phyloP scores from a whole-genome alignment of 2,329 filamentous ascomycete genomes.

The Claviceps cyperi region DNA sequence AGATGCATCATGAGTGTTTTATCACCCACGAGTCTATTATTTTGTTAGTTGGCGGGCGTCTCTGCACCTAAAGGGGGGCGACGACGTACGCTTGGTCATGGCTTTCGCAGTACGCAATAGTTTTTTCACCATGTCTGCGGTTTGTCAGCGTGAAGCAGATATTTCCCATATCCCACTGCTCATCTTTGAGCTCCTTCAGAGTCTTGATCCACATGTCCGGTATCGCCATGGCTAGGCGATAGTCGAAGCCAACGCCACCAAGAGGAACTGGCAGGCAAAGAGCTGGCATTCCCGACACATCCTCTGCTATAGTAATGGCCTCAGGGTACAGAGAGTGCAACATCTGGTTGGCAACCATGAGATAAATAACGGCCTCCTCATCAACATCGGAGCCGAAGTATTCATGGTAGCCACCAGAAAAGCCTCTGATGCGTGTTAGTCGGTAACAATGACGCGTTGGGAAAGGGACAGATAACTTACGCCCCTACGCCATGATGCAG shows the following conservation, averaged over 20 bases:
- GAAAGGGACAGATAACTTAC: slow-evolving; percentile 34
- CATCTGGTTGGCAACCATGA: slow-evolving; percentile 95
- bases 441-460: background rate
- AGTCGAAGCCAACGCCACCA: slow-evolving; percentile 92
- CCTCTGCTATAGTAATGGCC: slow-evolving; percentile 84
- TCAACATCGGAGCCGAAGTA: slow-evolving; percentile 87
- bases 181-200: slow-evolving; percentile 81
- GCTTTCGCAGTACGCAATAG: slow-evolving; percentile 92
- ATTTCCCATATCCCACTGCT: slow-evolving; percentile 79
- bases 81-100: slow-evolving; percentile 85
- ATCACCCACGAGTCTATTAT: slow-evolving; percentile 71
- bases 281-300: slow-evolving; percentile 98
- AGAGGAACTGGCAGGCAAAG: slow-evolving; percentile 73
- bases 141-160: slow-evolving; percentile 85
- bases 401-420: slow-evolving; percentile 95
- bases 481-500: slow-evolving; percentile 91
- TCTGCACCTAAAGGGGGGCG: background rate
- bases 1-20: slow-evolving; percentile 97
- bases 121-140: slow-evolving; percentile 89
- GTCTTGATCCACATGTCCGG: slow-evolving; percentile 99
- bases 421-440: slow-evolving; percentile 45
- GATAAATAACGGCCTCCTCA: slow-evolving; percentile 84
- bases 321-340: slow-evolving; percentile 80
- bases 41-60: slow-evolving; percentile 5
- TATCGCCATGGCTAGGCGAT: slow-evolving; percentile 91